These are phyloP conservation scores for Coprinellus aureogranulatus DNA, from an alignment of 768 basidiomycete species.

Conservation along the genomic window DNA sequence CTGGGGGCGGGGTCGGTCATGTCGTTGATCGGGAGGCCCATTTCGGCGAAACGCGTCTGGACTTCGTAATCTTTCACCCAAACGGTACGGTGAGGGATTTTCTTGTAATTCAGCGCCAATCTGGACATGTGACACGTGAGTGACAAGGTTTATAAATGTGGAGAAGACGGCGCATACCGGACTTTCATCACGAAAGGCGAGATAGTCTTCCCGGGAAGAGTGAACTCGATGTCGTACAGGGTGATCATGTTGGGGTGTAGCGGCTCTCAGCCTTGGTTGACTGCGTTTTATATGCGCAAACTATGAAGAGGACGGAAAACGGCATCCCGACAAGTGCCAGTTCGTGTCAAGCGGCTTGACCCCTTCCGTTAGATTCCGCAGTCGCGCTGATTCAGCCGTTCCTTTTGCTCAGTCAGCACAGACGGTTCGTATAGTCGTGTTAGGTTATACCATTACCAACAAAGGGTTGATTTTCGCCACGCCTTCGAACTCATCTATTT, in stretches of 20 bases:
- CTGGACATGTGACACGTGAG: neutral
- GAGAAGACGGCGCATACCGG: neutral
- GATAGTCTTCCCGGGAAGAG: neutral
- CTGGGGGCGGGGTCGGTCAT: neutral
- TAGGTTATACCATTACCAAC: too few relatives aligned
- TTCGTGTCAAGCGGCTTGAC: too few relatives aligned
- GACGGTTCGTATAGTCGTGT: too few relatives aligned
- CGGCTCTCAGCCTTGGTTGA: too few relatives aligned
- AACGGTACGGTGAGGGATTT: neutral
- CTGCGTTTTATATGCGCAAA: too few relatives aligned
- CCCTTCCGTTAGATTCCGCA: too few relatives aligned
- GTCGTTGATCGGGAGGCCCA: neutral
- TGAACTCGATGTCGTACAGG: neutral
- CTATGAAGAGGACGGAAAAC: too few relatives aligned
- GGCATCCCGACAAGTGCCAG: too few relatives aligned
- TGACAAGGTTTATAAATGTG: neutral
- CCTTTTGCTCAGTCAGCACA: too few relatives aligned
- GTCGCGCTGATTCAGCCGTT: too few relatives aligned
- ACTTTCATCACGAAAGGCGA: neutral
- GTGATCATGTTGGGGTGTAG: neutral
- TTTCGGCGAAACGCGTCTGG: neutral
- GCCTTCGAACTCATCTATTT: too few relatives aligned
- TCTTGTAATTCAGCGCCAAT: constrained; percentile 8
- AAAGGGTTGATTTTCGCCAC: too few relatives aligned
- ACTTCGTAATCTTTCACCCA: neutral